Conservation (phyloP, 2,329 filamentous ascomycete species). For the Trichocomaceae sp. region DNA sequence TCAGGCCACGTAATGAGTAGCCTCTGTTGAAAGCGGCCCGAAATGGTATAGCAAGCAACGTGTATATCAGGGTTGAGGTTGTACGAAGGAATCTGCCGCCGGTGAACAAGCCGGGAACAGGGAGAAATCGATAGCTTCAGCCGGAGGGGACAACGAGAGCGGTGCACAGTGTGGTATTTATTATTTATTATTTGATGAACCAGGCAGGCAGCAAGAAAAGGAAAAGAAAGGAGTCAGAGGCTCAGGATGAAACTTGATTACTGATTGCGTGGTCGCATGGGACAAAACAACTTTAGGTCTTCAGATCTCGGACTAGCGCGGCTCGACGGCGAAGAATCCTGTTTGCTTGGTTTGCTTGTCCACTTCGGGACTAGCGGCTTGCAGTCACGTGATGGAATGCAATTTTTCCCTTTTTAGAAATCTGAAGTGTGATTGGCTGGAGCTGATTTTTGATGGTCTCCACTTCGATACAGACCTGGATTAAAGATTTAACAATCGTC, state of each 20-base stretch:
- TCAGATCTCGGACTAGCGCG: conserved; percentile 9
- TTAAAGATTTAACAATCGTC: no score
- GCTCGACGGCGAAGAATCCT: not conserved
- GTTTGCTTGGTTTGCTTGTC: conserved; percentile 8
- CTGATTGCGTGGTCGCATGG: conserved; percentile 6
- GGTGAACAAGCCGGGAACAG: conserved; percentile 1
- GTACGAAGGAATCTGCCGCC: not conserved
- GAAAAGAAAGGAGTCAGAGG: not conserved
- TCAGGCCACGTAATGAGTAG: not conserved
- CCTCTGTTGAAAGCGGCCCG: not conserved
- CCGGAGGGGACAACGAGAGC: not conserved
- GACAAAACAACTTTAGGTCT: not conserved
- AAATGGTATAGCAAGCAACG: not conserved
- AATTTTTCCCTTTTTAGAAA: not conserved
- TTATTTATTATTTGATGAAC: not conserved
- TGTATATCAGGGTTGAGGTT: not conserved
- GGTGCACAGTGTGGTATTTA: not conserved
- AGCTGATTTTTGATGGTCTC: not conserved
- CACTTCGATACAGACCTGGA: no score
- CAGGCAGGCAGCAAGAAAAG: conserved; percentile 5
- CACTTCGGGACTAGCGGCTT: conserved; percentile 1
- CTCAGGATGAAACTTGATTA: not conserved
- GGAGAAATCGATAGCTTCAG: not conserved
- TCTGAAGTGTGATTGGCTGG: not conserved
- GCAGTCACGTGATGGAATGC: not conserved